Base-by-base conservation (phyloP, 1,284 basidiomycete species). In the Rhodotorula sp. region DNA sequence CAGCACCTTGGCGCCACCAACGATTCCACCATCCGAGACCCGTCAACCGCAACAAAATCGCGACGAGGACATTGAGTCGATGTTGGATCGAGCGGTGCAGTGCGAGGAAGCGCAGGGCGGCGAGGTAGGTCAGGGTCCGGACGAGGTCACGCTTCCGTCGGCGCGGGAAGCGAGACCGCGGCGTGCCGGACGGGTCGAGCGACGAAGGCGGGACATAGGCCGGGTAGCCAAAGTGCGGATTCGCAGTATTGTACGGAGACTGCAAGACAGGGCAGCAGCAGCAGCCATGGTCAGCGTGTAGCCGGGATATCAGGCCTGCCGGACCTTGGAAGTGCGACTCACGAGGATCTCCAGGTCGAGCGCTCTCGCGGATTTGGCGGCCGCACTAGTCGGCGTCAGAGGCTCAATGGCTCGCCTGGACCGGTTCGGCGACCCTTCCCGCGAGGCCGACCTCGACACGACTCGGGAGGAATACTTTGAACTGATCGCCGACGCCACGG, bases 141-240 rank as follows among this genome's bases (percentile, higher is more conserved):
- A 84, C 76, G 44, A 91, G 84, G 79, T 91, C 89, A 68, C 88
- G 84, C 72, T 89, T 89, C 58, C 89, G 85, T 64, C 86, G 84
- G 45, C 87, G 87, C 37, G 87, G 86, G 78, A 88, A 63, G 80
- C 70, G 69, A 4, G 77, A 59, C 56, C 69, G 63, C 24, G 72
- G 71, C 57, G 70, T 61, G 42, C 63, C 60, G 30, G 66, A 58
- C 67, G 80, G 69, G 48, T 78, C 67, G 73, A 64, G 57, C 15
- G 45, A 60, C 51, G 70, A 79, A 6, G 78, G 81, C 77, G 64
- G 81, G 17, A 75, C 64, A n/a, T 77, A 80, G 60, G 83, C 81
- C 0, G 91, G 90, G 79, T 93, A 93, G n/a, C 91, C 91, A 76
- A 87, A 93, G 81, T 89, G 92, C 0, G 91, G 91, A 75, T 92